These are phyloP conservation scores for Trametes cingulata DNA, from an alignment of 768 basidiomycete genomes.

Conservation along the genomic window DNA sequence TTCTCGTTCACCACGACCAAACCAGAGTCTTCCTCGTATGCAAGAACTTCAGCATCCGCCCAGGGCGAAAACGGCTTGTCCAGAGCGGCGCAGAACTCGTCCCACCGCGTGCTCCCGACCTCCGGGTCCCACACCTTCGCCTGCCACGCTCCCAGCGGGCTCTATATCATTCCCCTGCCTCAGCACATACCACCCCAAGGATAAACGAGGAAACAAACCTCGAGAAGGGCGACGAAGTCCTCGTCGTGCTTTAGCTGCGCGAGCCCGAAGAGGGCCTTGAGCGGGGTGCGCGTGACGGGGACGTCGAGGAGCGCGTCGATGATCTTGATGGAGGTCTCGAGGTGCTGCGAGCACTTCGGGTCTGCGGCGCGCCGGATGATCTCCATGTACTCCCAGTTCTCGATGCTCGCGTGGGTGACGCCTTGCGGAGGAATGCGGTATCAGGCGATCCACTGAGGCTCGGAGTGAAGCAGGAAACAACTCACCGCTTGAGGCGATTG, in stretches of 20 bases:
- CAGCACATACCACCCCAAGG: background rate
- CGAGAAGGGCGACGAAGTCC: slow-evolving; percentile 73
- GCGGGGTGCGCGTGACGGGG: slow-evolving; percentile 44
- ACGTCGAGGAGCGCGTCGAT: slow-evolving; percentile 61
- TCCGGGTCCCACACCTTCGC: slow-evolving; percentile 83
- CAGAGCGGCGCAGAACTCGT: slow-evolving; percentile 66
- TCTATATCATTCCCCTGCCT: slow-evolving; percentile 33
- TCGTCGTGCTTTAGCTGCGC: slow-evolving; percentile 65
- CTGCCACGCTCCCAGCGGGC: slow-evolving; percentile 77
- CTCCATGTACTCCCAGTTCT: slow-evolving; percentile 89
- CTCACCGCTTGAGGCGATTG: slow-evolving; percentile 84
- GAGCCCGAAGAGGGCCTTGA: slow-evolving; percentile 82
- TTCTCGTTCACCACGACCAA: slow-evolving; percentile 48
- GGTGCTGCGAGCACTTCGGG: slow-evolving; percentile 55
- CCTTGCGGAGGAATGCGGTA: slow-evolving; percentile 38
- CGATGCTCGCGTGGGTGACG: slow-evolving; percentile 81
- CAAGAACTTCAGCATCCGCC: slow-evolving; percentile 24
- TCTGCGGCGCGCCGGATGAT: slow-evolving; percentile 73
- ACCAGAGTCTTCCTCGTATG: slow-evolving; percentile 51
- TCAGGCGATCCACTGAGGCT: background rate
- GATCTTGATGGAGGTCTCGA: slow-evolving; percentile 55
- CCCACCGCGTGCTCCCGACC: slow-evolving; percentile 61
- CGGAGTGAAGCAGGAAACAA: slow-evolving; percentile 2
- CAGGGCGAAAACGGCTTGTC: slow-evolving; percentile 31
- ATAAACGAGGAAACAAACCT: slow-evolving; percentile 39